These are phyloP conservation scores for Penicillium bialowiezense DNA, from an alignment of 495 filamentous ascomycete species.

Conservation along the genomic window DNA sequence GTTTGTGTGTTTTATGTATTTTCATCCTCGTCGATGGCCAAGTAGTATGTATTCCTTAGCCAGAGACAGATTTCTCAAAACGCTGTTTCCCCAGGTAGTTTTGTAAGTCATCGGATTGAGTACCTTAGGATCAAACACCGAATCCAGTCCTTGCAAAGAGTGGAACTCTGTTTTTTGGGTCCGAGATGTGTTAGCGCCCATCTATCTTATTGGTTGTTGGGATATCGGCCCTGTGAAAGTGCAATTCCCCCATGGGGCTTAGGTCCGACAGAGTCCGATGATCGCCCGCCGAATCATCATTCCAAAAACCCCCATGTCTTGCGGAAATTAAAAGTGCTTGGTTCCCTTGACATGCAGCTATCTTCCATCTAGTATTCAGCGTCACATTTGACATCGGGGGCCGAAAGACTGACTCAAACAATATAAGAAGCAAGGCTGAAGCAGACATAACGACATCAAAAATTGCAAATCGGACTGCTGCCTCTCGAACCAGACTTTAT, in stretches of 20 bases:
- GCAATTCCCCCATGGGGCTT: neutral
- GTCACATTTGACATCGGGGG: neutral
- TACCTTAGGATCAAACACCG: too few species aligned
- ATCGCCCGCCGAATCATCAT: conserved; percentile 17
- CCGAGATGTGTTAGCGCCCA: neutral
- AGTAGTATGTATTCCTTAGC: too few species aligned
- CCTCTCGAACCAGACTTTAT: neutral
- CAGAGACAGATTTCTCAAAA: too few species aligned
- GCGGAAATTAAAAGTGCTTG: conserved; percentile 9
- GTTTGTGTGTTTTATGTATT: too few species aligned
- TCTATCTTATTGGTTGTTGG: neutral
- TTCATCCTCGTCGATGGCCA: too few species aligned
- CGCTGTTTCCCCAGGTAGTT: too few species aligned
- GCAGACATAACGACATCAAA: neutral
- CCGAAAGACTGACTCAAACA: neutral
- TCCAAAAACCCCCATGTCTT: conserved; percentile 4
- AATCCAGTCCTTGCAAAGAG: too few species aligned
- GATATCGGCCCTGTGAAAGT: neutral
- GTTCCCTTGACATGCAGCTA: neutral
- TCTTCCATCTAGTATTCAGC: too few species aligned
- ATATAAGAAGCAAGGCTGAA: neutral
- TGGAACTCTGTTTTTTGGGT: too few species aligned
- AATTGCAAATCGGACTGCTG: neutral
- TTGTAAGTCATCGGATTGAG: too few species aligned
- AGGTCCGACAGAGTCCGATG: neutral